Evolutionary conservation across 352 stramenopile species (phyloP), one percentile per base, ranked within the genome.

Genomic region (Salisapilia sapeloensis): DNA sequence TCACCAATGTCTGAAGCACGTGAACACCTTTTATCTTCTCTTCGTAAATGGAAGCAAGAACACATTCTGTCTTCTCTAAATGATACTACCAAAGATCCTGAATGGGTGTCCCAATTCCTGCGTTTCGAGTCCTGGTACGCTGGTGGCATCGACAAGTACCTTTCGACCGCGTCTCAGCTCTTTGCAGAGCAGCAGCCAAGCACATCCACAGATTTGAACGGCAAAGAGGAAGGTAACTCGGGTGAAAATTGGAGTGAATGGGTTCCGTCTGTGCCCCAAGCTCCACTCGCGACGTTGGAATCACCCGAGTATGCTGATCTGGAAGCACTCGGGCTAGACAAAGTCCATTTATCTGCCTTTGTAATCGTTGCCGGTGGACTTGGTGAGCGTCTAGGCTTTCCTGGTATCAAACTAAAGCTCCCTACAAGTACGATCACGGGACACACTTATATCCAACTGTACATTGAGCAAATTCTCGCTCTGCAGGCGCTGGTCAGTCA

Each of bases 351-450:
- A 16, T 79, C 69, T 32, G 87, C 72, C 19, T 98, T 98, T 53
- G 92, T 98, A 12, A 57, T 99, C 9, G 95, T 99, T 13, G 95
- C 94, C 6, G 95, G 95, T 15, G 95, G 95, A 9, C 58, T 99
- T 3, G 95, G 95, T 11, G 95, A 99, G 58, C 72, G 95, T 4
- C 52, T 99, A 1, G 93, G 93, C 12, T 99, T 97, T 53, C 67
- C 71, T 24, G 89, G 71, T 23, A 98, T 98, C 55, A 99, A 99
- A 56, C 50, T 99, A 17, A 80, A 79, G 41, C 69, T 98, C 4
- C 92, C 93, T 21, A 90, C 92, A 12, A 94, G 98, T 56, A 89
- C 79, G 11, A 35, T 80, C 21, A 94, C 79, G 6, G 61, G 81
- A 33, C 83, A 57, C 28, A 83, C 58, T 36, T 98, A 97, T 60